Conservation (phyloP, 805 yeast species). For the Saturnispora mendoncae region DNA sequence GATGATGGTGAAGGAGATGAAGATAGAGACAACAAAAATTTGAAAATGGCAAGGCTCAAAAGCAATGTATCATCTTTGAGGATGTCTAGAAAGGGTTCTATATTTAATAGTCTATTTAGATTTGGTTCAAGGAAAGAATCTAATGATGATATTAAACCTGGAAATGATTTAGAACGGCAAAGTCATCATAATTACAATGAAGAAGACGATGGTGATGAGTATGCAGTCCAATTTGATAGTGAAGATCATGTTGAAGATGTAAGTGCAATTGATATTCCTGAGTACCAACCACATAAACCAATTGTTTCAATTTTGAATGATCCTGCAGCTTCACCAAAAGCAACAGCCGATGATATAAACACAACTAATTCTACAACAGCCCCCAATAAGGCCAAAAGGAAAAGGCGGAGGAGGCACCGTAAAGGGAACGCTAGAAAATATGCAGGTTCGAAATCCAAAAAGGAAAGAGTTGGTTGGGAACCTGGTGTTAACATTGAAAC, state of each 20-base stretch:
- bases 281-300: background rate
- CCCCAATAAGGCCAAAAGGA: no score
- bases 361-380: background rate
- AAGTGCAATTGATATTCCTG: background rate
- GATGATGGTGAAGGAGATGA: background rate
- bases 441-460: conserved; percentile 30
- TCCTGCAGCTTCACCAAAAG: background rate
- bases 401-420: conserved; percentile 1
- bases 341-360: no score
- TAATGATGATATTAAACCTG: background rate
- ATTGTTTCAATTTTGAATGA: background rate
- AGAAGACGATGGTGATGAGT: background rate
- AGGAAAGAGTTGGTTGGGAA: conserved; percentile 44
- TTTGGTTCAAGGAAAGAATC: background rate
- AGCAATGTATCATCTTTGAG: background rate
- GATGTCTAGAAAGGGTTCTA: background rate
- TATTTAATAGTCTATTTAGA: background rate
- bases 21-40: background rate
- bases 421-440: conserved; percentile 23
- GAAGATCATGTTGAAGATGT: conserved; percentile 5
- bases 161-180: conserved; percentile 3
- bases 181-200: background rate
- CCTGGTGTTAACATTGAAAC: conserved; percentile 49
- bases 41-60: background rate
- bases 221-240: background rate